These are phyloP conservation scores for Auriculariales sp. DNA, from an alignment of 768 basidiomycete species.

Conservation along the genomic window DNA sequence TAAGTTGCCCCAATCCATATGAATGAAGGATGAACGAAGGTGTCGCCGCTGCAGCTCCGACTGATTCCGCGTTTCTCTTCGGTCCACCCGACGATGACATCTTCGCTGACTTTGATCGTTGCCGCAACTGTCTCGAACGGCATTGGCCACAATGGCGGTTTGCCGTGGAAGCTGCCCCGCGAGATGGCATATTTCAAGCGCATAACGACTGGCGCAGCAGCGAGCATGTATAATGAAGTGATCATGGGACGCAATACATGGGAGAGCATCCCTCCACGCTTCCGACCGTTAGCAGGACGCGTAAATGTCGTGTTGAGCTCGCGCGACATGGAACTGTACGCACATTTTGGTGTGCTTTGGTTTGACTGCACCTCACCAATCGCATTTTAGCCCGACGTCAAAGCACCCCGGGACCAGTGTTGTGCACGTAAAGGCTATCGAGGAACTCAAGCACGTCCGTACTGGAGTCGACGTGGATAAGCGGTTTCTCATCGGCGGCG, in stretches of 20 bases:
- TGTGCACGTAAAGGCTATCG: background rate
- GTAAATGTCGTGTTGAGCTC: constrained; percentile 61
- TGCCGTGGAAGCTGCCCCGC: constrained; percentile 81
- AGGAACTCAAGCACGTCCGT: background rate
- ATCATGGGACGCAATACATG: constrained; percentile 96
- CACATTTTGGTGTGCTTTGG: no score
- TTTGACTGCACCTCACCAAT: no score
- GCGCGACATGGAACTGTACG: constrained; percentile 45
- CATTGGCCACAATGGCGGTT: constrained; percentile 58
- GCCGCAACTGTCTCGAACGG: constrained; percentile 80
- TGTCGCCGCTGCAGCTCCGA: no score
- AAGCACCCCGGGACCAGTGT: background rate
- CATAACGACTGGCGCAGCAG: constrained; percentile 49
- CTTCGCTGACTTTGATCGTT: constrained; percentile 77
- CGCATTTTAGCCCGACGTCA: background rate
- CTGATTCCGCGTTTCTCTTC: no score
- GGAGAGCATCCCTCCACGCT: constrained; percentile 85
- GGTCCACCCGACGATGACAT: no score
- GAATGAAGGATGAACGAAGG: no score
- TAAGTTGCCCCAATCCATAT: no score
- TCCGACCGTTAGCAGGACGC: constrained; percentile 64
- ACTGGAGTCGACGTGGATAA: constrained; percentile 25
- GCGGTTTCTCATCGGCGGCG: constrained; percentile 85
- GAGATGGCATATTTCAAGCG: constrained; percentile 92
- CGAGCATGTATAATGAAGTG: constrained; percentile 51